Evolutionary conservation across 129 eudicot species (phyloP).

Genomic region (Chrysanthemum lavandulifolium): DNA sequence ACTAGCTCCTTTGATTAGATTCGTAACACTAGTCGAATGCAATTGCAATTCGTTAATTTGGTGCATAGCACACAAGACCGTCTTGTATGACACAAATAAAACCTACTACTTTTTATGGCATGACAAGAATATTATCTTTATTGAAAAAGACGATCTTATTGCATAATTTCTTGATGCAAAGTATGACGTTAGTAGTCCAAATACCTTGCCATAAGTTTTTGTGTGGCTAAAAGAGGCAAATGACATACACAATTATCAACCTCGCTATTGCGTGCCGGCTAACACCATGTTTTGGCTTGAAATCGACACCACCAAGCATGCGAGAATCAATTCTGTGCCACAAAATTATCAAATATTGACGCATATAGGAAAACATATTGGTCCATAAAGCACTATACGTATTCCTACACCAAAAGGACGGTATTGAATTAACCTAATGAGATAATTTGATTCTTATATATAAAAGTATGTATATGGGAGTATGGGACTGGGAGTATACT

Average conservation of each 20-base stretch:
- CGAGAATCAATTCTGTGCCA: neutral
- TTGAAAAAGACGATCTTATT: neutral
- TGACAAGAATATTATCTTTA: neutral
- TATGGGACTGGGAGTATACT: no score
- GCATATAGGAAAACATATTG: neutral
- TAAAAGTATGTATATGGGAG: no score
- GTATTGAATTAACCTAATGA: no score
- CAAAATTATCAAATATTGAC: neutral
- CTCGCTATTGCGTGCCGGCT: neutral
- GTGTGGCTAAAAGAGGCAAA: neutral
- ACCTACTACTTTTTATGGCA: no score
- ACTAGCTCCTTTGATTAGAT: no score
- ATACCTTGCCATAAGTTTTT: neutral
- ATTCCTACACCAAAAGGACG: no score
- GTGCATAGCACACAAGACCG: no score
- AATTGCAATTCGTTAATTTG: no score
- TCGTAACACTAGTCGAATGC: no score
- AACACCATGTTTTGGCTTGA: neutral
- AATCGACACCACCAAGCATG: neutral
- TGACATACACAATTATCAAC: neutral
- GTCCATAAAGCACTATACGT: no score
- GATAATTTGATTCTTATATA: no score
- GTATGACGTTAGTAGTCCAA: neutral
- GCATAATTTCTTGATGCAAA: neutral
- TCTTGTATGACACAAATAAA: no score